These are phyloP conservation scores for Bipolaris gigantea DNA, from an alignment of 2,329 filamentous ascomycete genomes.

Conservation along the genomic window DNA sequence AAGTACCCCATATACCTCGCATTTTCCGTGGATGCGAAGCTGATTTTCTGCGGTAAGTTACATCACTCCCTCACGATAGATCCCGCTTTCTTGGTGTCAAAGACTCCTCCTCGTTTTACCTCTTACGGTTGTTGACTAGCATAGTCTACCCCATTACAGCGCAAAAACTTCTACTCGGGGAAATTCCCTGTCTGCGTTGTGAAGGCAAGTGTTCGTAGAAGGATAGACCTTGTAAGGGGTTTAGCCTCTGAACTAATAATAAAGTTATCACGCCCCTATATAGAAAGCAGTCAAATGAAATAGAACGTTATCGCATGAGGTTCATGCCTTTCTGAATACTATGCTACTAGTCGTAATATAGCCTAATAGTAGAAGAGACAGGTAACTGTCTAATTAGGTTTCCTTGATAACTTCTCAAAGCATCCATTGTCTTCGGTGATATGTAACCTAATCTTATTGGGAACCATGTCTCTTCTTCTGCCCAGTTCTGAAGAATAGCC, in stretches of 20 bases:
- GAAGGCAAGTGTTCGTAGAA: constrained; percentile 2
- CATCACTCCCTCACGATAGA: not conserved
- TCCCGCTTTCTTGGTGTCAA: not conserved
- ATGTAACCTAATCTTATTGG: too few relatives aligned
- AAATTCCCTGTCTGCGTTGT: not conserved
- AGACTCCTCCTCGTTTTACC: not conserved
- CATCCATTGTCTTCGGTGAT: too few relatives aligned
- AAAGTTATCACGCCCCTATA: too few relatives aligned
- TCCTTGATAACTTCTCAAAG: too few relatives aligned
- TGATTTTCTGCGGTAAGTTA: constrained; percentile 1
- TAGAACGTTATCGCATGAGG: too few relatives aligned
- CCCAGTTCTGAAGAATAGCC: too few relatives aligned
- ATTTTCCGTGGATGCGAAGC: not conserved
- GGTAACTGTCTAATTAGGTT: too few relatives aligned
- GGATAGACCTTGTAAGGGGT: not conserved
- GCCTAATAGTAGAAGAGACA: too few relatives aligned
- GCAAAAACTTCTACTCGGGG: not conserved
- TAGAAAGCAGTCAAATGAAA: too few relatives aligned
- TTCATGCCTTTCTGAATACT: too few relatives aligned
- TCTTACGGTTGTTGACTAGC: not conserved
- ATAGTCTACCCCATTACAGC: not conserved
- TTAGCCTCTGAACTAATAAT: not conserved
- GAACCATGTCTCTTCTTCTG: too few relatives aligned
- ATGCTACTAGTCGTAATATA: too few relatives aligned
- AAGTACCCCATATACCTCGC: not conserved